Percentiles rank a stretch among this genome's conserved stretches.
These are phyloP conservation scores for Calonectria pseudoreteaudii DNA, from an alignment of 2,329 filamentous ascomycete species.

Conservation along the genomic window DNA sequence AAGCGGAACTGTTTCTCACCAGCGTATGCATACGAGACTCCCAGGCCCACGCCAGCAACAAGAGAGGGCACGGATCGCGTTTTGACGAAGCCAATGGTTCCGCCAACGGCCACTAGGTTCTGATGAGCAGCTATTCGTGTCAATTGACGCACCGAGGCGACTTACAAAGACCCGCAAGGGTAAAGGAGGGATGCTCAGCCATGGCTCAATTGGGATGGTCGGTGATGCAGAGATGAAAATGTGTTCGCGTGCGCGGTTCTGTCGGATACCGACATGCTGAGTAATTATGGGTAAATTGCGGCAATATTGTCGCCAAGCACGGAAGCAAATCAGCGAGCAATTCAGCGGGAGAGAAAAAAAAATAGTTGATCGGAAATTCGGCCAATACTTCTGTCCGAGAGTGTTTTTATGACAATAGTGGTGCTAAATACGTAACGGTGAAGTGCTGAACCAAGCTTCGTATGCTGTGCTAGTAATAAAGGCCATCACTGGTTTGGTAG, in stretches of 20 bases:
- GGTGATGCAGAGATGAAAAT: neutral
- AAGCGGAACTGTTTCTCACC: conserved; percentile 17
- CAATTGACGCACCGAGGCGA: neutral
- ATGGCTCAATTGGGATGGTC: conserved; percentile 34
- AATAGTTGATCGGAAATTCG: neutral
- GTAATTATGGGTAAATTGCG: conserved; percentile 1
- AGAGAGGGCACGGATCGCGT: conserved; percentile 43
- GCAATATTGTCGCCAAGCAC: neutral
- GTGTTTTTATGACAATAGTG: no score
- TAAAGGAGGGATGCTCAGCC: conserved; percentile 56
- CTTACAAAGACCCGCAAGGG: conserved; percentile 53
- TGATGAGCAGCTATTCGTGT: neutral
- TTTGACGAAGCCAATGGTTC: conserved; percentile 39
- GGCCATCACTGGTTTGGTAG: neutral
- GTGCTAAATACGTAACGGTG: neutral
- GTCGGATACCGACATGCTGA: neutral
- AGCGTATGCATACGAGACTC: conserved; percentile 41
- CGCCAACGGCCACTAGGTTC: conserved; percentile 37
- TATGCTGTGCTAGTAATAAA: neutral
- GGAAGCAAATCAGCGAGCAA: neutral
- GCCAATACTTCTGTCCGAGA: neutral
- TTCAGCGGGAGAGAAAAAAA: neutral
- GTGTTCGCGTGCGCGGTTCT: neutral
- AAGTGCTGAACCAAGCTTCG: neutral
- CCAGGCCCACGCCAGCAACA: conserved; percentile 40